A percentile compares a stretch with the other conserved stretches of the same genome.
phyloP scores from a whole-genome alignment of 148 eudicot species.

The Amaranthus hypochondriacus region DNA sequence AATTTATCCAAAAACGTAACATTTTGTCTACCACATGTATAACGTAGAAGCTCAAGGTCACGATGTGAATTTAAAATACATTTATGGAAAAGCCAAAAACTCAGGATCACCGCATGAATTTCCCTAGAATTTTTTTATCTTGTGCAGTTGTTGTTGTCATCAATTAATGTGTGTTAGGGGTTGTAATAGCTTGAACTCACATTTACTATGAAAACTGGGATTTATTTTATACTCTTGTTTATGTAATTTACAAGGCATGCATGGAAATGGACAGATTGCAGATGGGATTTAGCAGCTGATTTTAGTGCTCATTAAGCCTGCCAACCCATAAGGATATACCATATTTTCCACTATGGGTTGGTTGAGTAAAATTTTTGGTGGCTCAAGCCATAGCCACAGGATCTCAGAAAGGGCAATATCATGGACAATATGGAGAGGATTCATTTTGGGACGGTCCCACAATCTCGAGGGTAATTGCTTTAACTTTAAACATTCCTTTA shows the following conservation, averaged over 20 bases:
- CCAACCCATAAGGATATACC: conserved; percentile 18
- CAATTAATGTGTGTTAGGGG: too few relatives aligned
- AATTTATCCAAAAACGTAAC: too few relatives aligned
- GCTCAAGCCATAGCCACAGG: conserved; percentile 55
- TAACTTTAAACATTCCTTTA: neutral
- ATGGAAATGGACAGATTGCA: conserved; percentile 8
- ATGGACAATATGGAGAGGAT: conserved; percentile 53
- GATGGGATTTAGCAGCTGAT: conserved; percentile 10
- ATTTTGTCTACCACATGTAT: too few relatives aligned
- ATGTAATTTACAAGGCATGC: neutral
- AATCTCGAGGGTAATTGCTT: conserved; percentile 37
- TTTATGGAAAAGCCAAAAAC: too few relatives aligned
- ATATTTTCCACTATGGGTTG: conserved; percentile 57
- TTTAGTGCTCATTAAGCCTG: conserved; percentile 22
- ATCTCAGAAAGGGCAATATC: conserved; percentile 55
- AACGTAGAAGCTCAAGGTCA: too few relatives aligned
- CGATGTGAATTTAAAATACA: too few relatives aligned
- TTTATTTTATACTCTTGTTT: too few relatives aligned
- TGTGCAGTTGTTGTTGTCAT: too few relatives aligned
- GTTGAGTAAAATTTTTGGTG: conserved; percentile 64
- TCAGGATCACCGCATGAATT: too few relatives aligned
- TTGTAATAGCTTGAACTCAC: neutral
- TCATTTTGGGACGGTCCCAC: conserved; percentile 56
- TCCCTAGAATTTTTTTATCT: too few relatives aligned
- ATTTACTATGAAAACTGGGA: neutral